Conservation (phyloP, 441 rosid genomes). For the Melastoma candidum region DNA sequence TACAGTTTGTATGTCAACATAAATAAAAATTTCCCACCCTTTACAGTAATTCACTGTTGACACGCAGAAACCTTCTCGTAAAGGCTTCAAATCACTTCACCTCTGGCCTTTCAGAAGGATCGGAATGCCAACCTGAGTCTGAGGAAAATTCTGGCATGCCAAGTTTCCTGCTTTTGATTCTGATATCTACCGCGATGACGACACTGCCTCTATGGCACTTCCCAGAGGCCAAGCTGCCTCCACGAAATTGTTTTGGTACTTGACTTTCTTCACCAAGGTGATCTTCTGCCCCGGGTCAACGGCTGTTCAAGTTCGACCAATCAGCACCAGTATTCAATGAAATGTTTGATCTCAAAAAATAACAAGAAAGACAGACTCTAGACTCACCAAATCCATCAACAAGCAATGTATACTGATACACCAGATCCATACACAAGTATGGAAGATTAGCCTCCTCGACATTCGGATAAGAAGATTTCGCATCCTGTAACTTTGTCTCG, state of each 20-base stretch:
- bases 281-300: conserved; percentile 69
- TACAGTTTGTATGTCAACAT: no score
- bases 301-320: conserved; percentile 28
- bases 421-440: conserved; percentile 90
- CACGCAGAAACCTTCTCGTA: no score
- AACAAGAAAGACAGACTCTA: conserved; percentile 3
- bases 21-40: no score
- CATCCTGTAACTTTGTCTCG: conserved; percentile 53
- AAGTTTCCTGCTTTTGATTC: no score
- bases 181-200: conserved; percentile 17
- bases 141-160: no score
- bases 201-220: conserved; percentile 92
- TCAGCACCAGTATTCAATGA: not conserved
- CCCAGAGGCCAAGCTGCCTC: conserved; percentile 99
- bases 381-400: conserved; percentile 84
- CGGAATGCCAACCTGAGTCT: no score
- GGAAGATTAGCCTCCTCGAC: conserved; percentile 56
- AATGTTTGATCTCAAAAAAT: no score
- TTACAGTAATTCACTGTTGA: no score
- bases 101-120: no score
- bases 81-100: no score
- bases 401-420: conserved; percentile 77
- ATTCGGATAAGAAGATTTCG: conserved; percentile 36
- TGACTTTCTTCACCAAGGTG: conserved; percentile 75
- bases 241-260: conserved; percentile 49